These are phyloP conservation scores for Osmanthus fragrans DNA, from an alignment of 257 asterid species.

Conservation along the genomic window DNA sequence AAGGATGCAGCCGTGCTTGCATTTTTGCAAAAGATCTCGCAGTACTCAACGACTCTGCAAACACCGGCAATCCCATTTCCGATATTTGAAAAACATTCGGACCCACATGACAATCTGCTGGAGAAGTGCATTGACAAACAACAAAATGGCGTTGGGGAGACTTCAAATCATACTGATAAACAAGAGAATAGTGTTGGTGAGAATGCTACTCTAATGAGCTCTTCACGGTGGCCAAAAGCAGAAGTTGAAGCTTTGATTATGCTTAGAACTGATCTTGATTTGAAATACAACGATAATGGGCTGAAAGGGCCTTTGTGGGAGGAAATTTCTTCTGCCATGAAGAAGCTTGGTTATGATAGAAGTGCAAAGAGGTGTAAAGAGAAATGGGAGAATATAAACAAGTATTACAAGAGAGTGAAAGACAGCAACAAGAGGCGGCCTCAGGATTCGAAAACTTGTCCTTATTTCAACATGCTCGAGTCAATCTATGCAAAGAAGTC, in stretches of 20 bases:
- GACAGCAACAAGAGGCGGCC: slow-evolving; percentile 68
- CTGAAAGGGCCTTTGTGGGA: slow-evolving; percentile 78
- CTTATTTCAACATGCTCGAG: slow-evolving; percentile 63
- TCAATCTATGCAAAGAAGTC: slow-evolving; percentile 58
- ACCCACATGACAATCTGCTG: slow-evolving; percentile 27
- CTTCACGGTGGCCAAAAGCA: slow-evolving; percentile 81
- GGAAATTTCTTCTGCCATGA: slow-evolving; percentile 66
- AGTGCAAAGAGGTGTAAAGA: slow-evolving; percentile 83
- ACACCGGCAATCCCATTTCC: slow-evolving; percentile 39
- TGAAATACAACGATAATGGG: slow-evolving; percentile 57
- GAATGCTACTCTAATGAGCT: slow-evolving; percentile 33
- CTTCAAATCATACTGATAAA: slow-evolving; percentile 31
- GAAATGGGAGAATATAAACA: slow-evolving; percentile 88
- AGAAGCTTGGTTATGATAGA: slow-evolving; percentile 62
- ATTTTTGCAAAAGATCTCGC: slow-evolving; percentile 56
- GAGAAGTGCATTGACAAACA: slow-evolving; percentile 29
- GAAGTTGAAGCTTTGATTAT: slow-evolving; percentile 72
- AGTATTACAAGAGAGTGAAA: slow-evolving; percentile 74
- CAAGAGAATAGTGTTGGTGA: slow-evolving; percentile 42
- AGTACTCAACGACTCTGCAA: slow-evolving; percentile 37
- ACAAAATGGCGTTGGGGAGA: slow-evolving; percentile 31
- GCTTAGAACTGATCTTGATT: slow-evolving; percentile 58
- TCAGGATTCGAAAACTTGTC: slow-evolving; percentile 67
- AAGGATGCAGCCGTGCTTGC: slow-evolving; percentile 70
- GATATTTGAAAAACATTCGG: slow-evolving; percentile 26